Base-by-base conservation (phyloP, 2,329 filamentous ascomycete genomes). In the Clarireedia sp. region DNA sequence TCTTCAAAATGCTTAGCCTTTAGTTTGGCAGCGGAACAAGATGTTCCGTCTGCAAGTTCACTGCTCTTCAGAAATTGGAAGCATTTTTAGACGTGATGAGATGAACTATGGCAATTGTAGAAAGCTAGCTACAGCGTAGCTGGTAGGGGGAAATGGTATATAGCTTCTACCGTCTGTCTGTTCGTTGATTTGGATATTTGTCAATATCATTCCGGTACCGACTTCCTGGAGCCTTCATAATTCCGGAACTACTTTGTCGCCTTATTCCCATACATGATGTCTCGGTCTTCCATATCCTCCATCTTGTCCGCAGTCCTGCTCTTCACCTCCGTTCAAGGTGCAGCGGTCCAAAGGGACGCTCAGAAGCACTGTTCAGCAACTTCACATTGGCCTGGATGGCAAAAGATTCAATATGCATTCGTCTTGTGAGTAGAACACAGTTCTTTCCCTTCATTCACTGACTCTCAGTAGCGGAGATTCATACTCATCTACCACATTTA, bases 391-490 rank as follows among this genome's bases (percentile, higher is more conserved):
- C 64, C 66, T 0, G 71, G 68, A 10, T 74, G 69, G 67, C 48
- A 64, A 5, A 63, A 66, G 36, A 65, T 75, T 57, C 73, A 73
- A 60, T 63, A 74, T 58, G 67, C 71, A 2, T 75, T 75, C 56
- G 66, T 72, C 46, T 75, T 75, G 71, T 75, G 55, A 69, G 71
- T 24, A 40, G 5, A n/a, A 40, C 3, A 6, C 19, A 6, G 19
- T 7, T 16, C 9, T 9, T 14, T 2, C 2, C 24, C 48, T 19
- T 38, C 21, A 50, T 46, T 33, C 53, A 57, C 49, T 33, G 1
- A 48, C 37, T 10, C 8, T 21, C 17, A 24, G 19, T 37, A 73
- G 72, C 54, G 72, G 72, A 19, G 72, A 74, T 62, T 74, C 72
- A 5, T 74, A 74, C 57, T 69, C 71, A 7, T 59, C 62, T 6